Conservation (phyloP, 257 asterid species). For the Thymus quinquecostatus region DNA sequence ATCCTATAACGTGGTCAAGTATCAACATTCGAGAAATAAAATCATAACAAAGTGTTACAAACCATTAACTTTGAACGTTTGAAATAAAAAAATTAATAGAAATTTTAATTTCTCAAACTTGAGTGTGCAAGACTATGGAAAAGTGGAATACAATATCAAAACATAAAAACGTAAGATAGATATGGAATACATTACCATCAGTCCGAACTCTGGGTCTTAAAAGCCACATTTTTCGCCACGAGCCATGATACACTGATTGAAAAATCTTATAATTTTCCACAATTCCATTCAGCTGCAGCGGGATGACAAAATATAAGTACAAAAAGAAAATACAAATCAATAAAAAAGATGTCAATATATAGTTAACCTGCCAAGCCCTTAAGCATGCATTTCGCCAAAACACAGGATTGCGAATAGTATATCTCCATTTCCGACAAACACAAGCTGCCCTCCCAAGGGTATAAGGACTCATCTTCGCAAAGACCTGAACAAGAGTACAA, state of each 20-base stretch:
- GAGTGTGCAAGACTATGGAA: too few relatives aligned
- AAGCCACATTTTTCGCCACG: conserved; percentile 99
- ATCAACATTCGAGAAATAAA: too few relatives aligned
- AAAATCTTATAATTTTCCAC: conserved; percentile 73
- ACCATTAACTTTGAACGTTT: too few relatives aligned
- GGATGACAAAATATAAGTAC: conserved; percentile 24
- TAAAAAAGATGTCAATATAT: conserved; percentile 10
- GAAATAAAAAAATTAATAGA: too few relatives aligned
- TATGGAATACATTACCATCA: conserved; percentile 58
- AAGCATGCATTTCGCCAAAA: conserved; percentile 95
- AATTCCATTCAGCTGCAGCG: conserved; percentile 58
- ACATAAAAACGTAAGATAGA: neutral
- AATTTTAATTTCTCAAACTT: too few relatives aligned
- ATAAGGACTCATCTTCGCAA: conserved; percentile 74
- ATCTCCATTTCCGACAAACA: conserved; percentile 97
- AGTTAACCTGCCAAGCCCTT: conserved; percentile 86
- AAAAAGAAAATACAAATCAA: conserved; percentile 15
- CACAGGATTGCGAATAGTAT: conserved; percentile 86
- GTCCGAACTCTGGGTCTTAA: conserved; percentile 91
- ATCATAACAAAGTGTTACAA: too few relatives aligned
- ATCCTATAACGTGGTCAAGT: too few relatives aligned
- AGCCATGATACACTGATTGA: conserved; percentile 70
- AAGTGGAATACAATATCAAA: conserved; percentile 8
- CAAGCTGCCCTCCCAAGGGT: conserved; percentile 88
- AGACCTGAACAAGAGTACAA: conserved; percentile 56